Evolutionary conservation across 2,329 filamentous ascomycete genomes (phyloP).

Genomic region (Neonectria coccinea): DNA sequence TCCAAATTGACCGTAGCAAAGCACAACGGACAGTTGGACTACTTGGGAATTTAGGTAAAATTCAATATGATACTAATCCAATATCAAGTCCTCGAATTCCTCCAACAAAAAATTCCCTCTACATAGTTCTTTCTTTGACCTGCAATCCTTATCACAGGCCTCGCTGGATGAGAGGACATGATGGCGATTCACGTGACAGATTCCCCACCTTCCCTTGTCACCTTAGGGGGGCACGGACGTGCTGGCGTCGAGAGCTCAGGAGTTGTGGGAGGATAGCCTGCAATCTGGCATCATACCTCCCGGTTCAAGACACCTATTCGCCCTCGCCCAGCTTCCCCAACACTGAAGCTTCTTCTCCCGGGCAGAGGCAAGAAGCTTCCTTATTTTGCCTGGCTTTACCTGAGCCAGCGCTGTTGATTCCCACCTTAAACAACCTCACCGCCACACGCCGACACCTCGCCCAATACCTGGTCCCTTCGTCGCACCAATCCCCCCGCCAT

Average conservation of each 20-base stretch:
- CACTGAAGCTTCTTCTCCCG: slow-evolving; percentile 45
- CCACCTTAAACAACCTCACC: slow-evolving; percentile 32
- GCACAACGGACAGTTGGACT: not conserved
- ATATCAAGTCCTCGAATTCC: not conserved
- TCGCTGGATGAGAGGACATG: not conserved
- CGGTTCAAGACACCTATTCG: slow-evolving; percentile 42
- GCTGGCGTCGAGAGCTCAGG: slow-evolving; percentile 47
- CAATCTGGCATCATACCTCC: slow-evolving; percentile 60
- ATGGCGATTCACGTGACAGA: slow-evolving; percentile 45
- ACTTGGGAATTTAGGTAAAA: not conserved
- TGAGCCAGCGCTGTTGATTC: slow-evolving; percentile 37
- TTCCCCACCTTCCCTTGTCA: slow-evolving; percentile 38
- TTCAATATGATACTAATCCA: not conserved
- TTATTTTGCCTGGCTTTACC: slow-evolving; percentile 35
- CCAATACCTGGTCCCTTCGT: slow-evolving; percentile 40
- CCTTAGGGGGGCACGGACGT: slow-evolving; percentile 46
- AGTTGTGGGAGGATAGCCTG: slow-evolving; percentile 49
- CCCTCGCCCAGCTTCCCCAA: slow-evolving; percentile 42
- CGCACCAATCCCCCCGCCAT: slow-evolving; percentile 46
- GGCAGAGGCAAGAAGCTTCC: slow-evolving; percentile 47
- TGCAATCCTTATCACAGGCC: no score
- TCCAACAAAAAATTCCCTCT: no score
- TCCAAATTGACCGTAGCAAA: not conserved
- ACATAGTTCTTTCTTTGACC: no score
- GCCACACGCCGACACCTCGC: slow-evolving; percentile 34